Conservation (phyloP, 352 stramenopile species). For the Pythium aristosporum region DNA sequence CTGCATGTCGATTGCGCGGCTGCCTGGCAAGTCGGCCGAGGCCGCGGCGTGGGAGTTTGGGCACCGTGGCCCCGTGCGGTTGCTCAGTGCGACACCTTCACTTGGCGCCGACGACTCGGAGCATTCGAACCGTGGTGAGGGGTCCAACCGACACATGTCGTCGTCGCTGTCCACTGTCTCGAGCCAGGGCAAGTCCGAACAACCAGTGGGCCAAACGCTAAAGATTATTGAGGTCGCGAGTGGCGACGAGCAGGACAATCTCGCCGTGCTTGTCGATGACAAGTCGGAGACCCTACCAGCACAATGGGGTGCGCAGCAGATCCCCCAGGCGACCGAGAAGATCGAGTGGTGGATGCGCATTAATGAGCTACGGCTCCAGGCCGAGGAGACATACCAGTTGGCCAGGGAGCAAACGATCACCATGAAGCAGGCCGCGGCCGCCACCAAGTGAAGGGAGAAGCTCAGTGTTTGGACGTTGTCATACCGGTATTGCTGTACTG, state of each 20-base stretch:
- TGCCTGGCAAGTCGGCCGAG: background rate
- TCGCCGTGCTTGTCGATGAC: background rate
- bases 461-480: too few relatives aligned
- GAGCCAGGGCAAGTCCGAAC: background rate
- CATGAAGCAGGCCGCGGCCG: conserved; percentile 1
- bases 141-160: background rate
- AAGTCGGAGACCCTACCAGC: background rate
- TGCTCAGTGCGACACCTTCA: background rate
- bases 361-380: conserved; percentile 15
- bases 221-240: background rate
- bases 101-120: background rate
- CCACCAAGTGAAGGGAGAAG: background rate
- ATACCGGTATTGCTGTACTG: too few relatives aligned
- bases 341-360: conserved; percentile 10
- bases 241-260: background rate
- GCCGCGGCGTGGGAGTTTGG: conserved; percentile 7
- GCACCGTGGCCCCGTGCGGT: background rate
- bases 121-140: background rate
- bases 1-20: conserved; percentile 2
- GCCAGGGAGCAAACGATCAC: conserved; percentile 11
- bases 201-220: background rate
- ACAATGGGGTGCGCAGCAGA: background rate
- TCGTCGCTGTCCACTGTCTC: background rate
- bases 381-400: conserved; percentile 23
- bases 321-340: background rate